These are phyloP conservation scores for Alternaria conjuncta DNA, from an alignment of 2,329 filamentous ascomycete genomes.

Conservation along the genomic window DNA sequence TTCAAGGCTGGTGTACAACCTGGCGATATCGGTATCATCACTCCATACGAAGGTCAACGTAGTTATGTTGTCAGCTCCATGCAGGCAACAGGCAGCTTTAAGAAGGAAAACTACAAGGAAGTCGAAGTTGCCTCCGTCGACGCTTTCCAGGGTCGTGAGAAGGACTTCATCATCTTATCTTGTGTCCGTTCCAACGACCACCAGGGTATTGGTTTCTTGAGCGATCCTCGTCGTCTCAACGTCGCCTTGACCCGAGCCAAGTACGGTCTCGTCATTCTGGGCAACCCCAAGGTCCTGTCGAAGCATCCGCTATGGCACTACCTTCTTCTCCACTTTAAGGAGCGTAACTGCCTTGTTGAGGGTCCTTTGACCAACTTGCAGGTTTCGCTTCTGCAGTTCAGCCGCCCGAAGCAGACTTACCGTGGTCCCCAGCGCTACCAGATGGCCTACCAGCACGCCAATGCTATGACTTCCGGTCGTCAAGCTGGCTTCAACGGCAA, in stretches of 20 bases:
- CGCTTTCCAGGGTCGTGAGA: constrained; percentile 98
- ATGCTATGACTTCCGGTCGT: constrained; percentile 61
- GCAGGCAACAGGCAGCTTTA: constrained; percentile 96
- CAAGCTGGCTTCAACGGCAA: constrained; percentile 54
- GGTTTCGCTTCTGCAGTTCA: constrained; percentile 92
- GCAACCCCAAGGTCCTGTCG: constrained; percentile 95
- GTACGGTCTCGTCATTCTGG: constrained; percentile 93
- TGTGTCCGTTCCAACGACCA: constrained; percentile 99
- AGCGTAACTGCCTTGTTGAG: constrained; percentile 93
- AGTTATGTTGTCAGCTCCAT: constrained; percentile 99
- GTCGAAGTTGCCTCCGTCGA: constrained; percentile 98
- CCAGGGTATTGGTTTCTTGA: constrained; percentile 98
- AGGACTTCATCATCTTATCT: constrained; percentile 97
- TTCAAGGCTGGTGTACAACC: constrained; percentile 99
- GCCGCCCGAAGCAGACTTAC: constrained; percentile 89
- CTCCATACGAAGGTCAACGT: constrained; percentile 96
- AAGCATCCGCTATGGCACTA: constrained; percentile 99
- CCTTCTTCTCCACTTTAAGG: constrained; percentile 94
- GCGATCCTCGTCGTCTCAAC: constrained; percentile 94
- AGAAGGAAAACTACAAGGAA: constrained; percentile 98
- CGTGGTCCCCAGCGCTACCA: constrained; percentile 87
- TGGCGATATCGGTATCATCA: constrained; percentile 94
- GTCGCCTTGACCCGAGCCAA: constrained; percentile 96
- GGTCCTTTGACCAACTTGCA: constrained; percentile 96
- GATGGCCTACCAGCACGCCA: constrained; percentile 74